Base-by-base conservation (phyloP, 23 red algal genomes). In the Chondrus crispus region DNA sequence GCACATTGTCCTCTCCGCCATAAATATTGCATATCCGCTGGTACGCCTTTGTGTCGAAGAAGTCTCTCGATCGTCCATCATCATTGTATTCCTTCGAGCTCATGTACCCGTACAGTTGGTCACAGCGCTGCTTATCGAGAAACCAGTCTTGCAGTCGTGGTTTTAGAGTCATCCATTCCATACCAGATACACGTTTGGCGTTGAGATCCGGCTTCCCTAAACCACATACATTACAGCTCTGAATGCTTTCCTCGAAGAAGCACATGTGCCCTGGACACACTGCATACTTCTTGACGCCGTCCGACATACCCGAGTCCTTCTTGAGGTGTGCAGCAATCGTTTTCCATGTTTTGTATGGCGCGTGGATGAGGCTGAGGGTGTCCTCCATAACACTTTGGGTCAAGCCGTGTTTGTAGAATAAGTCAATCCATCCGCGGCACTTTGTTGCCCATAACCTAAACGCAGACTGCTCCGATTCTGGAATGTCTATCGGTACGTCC, bases 181-280 rank as follows among this genome's bases (percentile, higher is more conserved):
- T 8, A 37, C 69, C 12, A 35, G n/a, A 46, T 74, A 8, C n/a
- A 74, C 12, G 13, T 74, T 35, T 22, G 10, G 13, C 24, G 32
- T n/a, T 5, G 32, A 74, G n/a, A 42, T 18, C 2, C 11, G 72
- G 11, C 12, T 4, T 26, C 2, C 39, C 5, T 11, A 77, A 77
- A 47, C 20, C 16, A 13, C 11, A 8, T 28, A 39, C n/a, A n/a
- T n/a, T n/a, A n/a, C n/a, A n/a, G n/a, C n/a, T n/a, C n/a, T n/a
- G n/a, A n/a, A n/a, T n/a, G n/a, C n/a, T n/a, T n/a, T n/a, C n/a
- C n/a, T 3, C 3, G 18, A 46, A 75, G 33, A 75, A 36, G 42
- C 72, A 77, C 38, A 77, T 77, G 39, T 77, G 72, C 32, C 72
- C 72, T 16, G 72, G 20, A 47, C 72, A 77, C 4, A 77, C 29